phyloP scores from a whole-genome alignment of 768 basidiomycete genomes.

The Galerina sulciceps region DNA sequence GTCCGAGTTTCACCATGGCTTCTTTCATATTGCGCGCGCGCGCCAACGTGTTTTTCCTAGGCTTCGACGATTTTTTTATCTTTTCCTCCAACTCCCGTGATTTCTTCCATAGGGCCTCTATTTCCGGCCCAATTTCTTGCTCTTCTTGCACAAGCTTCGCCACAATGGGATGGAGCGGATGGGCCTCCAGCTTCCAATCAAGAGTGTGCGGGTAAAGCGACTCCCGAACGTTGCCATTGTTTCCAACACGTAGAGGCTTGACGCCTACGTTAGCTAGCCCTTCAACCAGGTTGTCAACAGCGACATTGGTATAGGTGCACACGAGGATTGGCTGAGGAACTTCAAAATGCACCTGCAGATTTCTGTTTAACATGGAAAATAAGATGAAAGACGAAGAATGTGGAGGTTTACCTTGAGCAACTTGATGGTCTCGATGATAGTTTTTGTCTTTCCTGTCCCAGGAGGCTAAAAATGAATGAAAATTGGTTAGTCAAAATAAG shows the following conservation, averaged over 20 bases:
- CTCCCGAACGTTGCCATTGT: conserved; percentile 58
- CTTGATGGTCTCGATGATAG: conserved; percentile 84
- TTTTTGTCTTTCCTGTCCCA: conserved; percentile 92
- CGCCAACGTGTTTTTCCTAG: conserved; percentile 17
- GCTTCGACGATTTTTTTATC: conserved; percentile 7
- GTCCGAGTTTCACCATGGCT: conserved; percentile 30
- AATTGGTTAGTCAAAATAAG: conserved; percentile 5
- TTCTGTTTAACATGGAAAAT: background rate
- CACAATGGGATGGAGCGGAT: conserved; percentile 55
- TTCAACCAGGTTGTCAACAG: conserved; percentile 89
- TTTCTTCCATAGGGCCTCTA: conserved; percentile 17
- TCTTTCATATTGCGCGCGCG: conserved; percentile 36
- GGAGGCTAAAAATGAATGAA: conserved; percentile 66
- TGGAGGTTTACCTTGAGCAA: conserved; percentile 65
- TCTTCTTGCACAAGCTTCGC: conserved; percentile 45
- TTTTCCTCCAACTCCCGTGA: conserved; percentile 23
- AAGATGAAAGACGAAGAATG: background rate
- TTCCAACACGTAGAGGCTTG: conserved; percentile 79
- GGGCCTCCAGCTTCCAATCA: conserved; percentile 63
- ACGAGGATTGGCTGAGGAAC: conserved; percentile 85
- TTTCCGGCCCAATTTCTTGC: conserved; percentile 21
- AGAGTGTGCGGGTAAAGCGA: conserved; percentile 63
- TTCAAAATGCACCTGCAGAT: conserved; percentile 70
- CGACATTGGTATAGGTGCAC: conserved; percentile 94
- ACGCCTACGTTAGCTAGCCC: conserved; percentile 65